Evolutionary conservation across 371 early-diverging fungal genomes (phyloP), one percentile per base, ranked within the genome.

Genomic region (Rhizomucor miehei): DNA sequence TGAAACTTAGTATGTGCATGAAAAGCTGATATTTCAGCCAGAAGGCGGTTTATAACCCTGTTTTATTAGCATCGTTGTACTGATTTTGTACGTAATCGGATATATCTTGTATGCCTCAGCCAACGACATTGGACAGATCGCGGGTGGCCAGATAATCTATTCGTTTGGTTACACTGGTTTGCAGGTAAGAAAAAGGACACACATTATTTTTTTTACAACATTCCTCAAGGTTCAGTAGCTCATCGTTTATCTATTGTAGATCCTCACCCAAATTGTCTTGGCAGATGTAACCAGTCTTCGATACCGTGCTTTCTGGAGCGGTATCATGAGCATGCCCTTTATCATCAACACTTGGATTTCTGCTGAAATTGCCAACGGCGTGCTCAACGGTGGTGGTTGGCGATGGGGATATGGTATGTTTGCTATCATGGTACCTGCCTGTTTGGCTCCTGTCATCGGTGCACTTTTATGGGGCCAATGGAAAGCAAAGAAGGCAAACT

Each of bases 331-430:
- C 40, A 38, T 60, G 44, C 60, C 60, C 14, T 60, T 41, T 36
- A 41, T 60, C 25, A 52, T 60, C 23, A 60, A 60, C 19, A 46
- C 50, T 14, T 60, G 40, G 34, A 50, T 54, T 19, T 46, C 50
- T 11, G 48, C 50, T 38, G 46, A 50, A 48, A 45, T 60, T 9
- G 36, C 37, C 29, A 41, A 49, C 10, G 50, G 60, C 5, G 54
- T 60, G 1, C 25, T 60, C 13, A 38, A 17, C 12, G 46, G 51
- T n/a, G 50, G 51, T 21, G 51, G 47, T n/a, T 60, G 60, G 60
- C 51, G 60, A 16, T 60, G 60, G 60, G 60, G 60, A 6, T 60
- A 60, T 38, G 60, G 60, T 45, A 60, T 60, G 60, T 60, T 60
- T 50, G 54, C 52, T n/a, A 60, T 60, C 29, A 21, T 60, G 36